These are phyloP conservation scores for Sophora flavescens DNA, from an alignment of 306 rosid genomes.

Conservation along the genomic window DNA sequence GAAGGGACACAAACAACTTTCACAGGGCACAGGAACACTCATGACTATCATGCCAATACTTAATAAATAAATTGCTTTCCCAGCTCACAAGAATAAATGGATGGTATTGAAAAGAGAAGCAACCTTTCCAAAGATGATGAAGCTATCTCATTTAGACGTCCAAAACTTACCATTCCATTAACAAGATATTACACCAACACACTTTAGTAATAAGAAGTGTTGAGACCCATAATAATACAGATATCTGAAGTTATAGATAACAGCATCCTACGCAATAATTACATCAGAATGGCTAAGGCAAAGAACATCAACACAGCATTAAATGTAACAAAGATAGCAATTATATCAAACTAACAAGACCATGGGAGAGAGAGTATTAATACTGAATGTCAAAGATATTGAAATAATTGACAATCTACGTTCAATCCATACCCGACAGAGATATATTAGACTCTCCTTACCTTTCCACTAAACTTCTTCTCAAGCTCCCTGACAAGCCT, in stretches of 20 bases:
- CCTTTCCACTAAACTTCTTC: constrained; percentile 98
- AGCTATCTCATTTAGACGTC: not conserved
- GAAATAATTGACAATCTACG: not conserved
- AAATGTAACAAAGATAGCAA: not conserved
- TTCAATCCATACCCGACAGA: not conserved
- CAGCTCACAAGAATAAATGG: not conserved
- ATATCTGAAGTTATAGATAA: not conserved
- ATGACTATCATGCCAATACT: not conserved
- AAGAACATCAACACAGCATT: not conserved
- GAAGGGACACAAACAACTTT: not conserved
- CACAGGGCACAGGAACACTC: not conserved
- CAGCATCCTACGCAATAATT: not conserved
- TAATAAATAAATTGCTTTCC: not conserved
- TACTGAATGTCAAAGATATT: not conserved
- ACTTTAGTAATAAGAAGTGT: not conserved
- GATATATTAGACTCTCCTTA: not conserved
- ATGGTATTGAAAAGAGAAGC: not conserved
- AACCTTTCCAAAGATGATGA: not conserved
- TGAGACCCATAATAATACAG: not conserved
- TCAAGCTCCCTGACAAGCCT: constrained; percentile 95
- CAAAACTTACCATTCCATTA: not conserved
- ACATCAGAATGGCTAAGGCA: not conserved
- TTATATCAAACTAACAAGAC: not conserved
- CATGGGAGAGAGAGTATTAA: not conserved
- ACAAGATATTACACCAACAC: not conserved